Percentiles rank a stretch among this genome's conserved stretches.
Evolutionary conservation across 2,329 filamentous ascomycete species (phyloP).

Genomic region (Monosporascus sp.): DNA sequence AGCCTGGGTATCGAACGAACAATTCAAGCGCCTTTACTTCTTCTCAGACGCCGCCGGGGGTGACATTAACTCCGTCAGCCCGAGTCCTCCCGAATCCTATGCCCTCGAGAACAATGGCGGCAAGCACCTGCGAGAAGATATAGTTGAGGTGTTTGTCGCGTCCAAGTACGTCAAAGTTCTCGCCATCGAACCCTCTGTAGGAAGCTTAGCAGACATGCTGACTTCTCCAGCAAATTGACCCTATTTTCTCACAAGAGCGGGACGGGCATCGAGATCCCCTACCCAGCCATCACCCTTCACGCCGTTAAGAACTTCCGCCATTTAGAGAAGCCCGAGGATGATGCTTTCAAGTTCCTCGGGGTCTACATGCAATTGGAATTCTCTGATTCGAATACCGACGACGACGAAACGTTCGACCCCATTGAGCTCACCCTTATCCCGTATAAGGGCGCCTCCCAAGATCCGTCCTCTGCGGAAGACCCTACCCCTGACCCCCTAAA

Average conservation of each 20-base stretch:
- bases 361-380: slow-evolving; percentile 67
- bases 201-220: slow-evolving; percentile 1
- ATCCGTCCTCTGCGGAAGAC: slow-evolving; percentile 25
- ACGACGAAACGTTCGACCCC: slow-evolving; percentile 59
- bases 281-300: slow-evolving; percentile 70
- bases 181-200: slow-evolving; percentile 23
- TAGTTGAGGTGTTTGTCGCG: slow-evolving; percentile 52
- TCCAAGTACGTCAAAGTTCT: slow-evolving; percentile 44
- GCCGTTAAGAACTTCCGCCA: slow-evolving; percentile 58
- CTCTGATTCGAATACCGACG: slow-evolving; percentile 50
- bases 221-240: slow-evolving; percentile 45
- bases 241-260: slow-evolving; percentile 56
- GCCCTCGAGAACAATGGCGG: slow-evolving; percentile 28
- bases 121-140: slow-evolving; percentile 26
- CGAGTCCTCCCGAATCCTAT: slow-evolving; percentile 28
- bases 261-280: slow-evolving; percentile 64
- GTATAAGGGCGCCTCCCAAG: slow-evolving; percentile 21
- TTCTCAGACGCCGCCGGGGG: slow-evolving; percentile 37
- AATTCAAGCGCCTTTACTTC: slow-evolving; percentile 51
- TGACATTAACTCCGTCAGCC: slow-evolving; percentile 18
- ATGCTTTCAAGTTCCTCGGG: slow-evolving; percentile 36
- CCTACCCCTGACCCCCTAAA: slow-evolving; percentile 21
- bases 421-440: slow-evolving; percentile 66
- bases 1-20: slow-evolving; percentile 51
- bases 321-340: slow-evolving; percentile 31